Evolutionary conservation across 148 eudicot genomes (phyloP).

Genomic region (Drosera capensis): DNA sequence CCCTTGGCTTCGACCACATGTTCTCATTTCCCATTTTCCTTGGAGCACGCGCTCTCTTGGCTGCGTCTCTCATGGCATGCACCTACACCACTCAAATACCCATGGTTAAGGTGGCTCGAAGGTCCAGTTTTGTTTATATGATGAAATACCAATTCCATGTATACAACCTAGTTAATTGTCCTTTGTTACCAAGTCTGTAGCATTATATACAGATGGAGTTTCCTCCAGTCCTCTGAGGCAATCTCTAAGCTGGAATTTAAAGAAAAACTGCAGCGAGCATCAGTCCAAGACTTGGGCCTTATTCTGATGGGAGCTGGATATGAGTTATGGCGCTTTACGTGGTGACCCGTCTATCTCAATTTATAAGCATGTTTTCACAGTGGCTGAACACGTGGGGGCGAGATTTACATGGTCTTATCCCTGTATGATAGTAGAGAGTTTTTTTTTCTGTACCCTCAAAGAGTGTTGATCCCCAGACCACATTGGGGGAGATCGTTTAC

Average conservation of each 20-base stretch:
- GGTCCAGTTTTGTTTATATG: constrained; percentile 28
- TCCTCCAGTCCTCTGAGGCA: constrained; percentile 46
- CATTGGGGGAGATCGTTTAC: too few species aligned
- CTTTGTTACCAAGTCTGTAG: constrained; percentile 2
- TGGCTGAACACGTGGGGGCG: too few species aligned
- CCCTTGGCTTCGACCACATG: constrained; percentile 90
- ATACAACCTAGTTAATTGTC: not conserved
- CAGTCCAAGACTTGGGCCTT: constrained; percentile 76
- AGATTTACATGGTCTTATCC: too few species aligned
- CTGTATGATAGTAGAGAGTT: too few species aligned
- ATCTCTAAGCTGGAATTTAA: constrained; percentile 72
- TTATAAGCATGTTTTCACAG: too few species aligned
- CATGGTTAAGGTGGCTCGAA: constrained; percentile 87
- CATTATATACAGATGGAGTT: constrained; percentile 58
- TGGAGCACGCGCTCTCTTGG: constrained; percentile 47
- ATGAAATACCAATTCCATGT: not conserved
- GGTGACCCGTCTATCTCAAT: too few species aligned
- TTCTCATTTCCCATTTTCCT: constrained; percentile 87
- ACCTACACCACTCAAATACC: constrained; percentile 96
- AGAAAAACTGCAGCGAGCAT: constrained; percentile 66
- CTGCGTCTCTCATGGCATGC: constrained; percentile 90
- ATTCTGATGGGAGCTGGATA: constrained; percentile 89
- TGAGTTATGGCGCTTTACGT: constrained; percentile 35
- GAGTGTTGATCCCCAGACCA: too few species aligned
- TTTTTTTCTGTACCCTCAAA: too few species aligned